These are phyloP conservation scores for Camellia lanceoleosa DNA, from an alignment of 148 eudicot genomes.

Conservation along the genomic window DNA sequence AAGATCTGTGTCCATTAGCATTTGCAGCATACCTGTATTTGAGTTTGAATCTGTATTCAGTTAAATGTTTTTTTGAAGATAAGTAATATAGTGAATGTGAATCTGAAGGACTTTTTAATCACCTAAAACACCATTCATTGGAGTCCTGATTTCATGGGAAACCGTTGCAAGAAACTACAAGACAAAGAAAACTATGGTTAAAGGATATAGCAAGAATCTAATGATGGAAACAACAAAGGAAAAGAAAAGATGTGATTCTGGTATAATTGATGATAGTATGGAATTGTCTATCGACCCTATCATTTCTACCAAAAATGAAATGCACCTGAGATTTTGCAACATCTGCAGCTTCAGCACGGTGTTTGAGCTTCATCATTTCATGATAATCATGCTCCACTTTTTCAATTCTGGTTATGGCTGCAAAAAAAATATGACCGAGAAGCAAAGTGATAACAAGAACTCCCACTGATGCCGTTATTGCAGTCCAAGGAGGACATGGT, in stretches of 20 bases:
- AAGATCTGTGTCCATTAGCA: constrained; percentile 86
- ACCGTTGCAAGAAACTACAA: constrained; percentile 95
- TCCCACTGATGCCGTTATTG: constrained; percentile 49
- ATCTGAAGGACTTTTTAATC: constrained; percentile 12
- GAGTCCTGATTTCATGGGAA: constrained; percentile 95
- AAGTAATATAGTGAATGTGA: background rate
- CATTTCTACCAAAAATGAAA: background rate
- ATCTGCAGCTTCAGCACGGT: constrained; percentile 94
- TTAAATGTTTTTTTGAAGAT: background rate
- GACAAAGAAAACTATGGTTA: constrained; percentile 14
- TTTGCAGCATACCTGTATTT: constrained; percentile 80
- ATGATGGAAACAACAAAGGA: background rate
- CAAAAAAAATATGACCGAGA: constrained; percentile 56
- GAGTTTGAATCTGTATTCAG: constrained; percentile 2
- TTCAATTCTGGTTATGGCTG: constrained; percentile 55
- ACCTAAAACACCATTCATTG: constrained; percentile 97
- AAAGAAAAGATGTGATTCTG: background rate
- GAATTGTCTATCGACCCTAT: background rate
- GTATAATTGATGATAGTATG: background rate
- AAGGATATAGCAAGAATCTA: background rate
- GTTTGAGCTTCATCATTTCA: constrained; percentile 65
- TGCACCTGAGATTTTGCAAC: constrained; percentile 91
- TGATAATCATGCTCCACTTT: constrained; percentile 55
- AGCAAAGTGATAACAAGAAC: constrained; percentile 58
- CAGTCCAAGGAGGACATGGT: constrained; percentile 67